Evolutionary conservation across 371 early-diverging fungal genomes (phyloP).

Genomic region (Mortierella sp.): DNA sequence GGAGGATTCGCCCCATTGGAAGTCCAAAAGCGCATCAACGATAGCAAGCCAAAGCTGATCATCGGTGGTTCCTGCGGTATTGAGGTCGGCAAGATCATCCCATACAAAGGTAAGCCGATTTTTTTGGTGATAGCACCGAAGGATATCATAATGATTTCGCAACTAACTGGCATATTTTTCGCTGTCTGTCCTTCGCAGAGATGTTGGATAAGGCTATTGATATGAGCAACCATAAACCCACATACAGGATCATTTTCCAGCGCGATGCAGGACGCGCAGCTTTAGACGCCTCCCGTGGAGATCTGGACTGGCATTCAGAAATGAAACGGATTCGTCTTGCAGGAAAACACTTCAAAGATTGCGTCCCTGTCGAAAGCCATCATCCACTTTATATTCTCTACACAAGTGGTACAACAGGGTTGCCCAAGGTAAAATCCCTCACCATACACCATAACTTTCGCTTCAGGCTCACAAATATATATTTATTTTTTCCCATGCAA

Average conservation of each 20-base stretch:
- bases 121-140: conserved; percentile 10
- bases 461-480: not conserved
- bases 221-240: conserved; percentile 66
- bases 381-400: conserved; percentile 95
- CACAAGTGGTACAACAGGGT: conserved; percentile 91
- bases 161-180: no score
- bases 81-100: conserved; percentile 74
- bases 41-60: conserved; percentile 80
- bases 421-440: conserved; percentile 79
- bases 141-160: no score
- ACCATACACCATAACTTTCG: no score
- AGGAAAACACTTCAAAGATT: conserved; percentile 57
- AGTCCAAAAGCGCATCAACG: conserved; percentile 86
- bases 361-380: conserved; percentile 83
- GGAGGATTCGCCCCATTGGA: conserved; percentile 89
- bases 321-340: conserved; percentile 58
- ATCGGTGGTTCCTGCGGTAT: conserved; percentile 86
- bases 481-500: not conserved
- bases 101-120: conserved; percentile 69
- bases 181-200: conserved; percentile 63
- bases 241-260: conserved; percentile 69
- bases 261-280: conserved; percentile 64
- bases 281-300: conserved; percentile 66
- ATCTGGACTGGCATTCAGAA: conserved; percentile 73
- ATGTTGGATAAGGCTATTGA: conserved; percentile 75